A percentile compares a stretch with the other conserved stretches of the same genome.
Evolutionary conservation across 1,284 basidiomycete genomes (phyloP).

Genomic region (Phellopilus nigrolimitatus): DNA sequence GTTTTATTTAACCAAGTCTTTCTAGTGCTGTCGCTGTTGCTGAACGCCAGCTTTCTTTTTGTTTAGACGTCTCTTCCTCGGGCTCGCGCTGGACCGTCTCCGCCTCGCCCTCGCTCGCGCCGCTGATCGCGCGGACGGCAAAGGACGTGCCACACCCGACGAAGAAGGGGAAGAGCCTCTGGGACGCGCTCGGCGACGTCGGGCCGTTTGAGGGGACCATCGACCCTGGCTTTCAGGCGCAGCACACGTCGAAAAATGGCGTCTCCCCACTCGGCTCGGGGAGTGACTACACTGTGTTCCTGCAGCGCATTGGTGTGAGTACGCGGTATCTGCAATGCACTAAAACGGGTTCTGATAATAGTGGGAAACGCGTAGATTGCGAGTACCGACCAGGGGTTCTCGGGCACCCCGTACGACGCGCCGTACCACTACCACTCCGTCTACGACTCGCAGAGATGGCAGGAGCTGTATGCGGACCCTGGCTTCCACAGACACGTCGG

Average conservation of each 20-base stretch:
- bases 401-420: constrained; percentile 44
- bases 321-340: constrained; percentile 42
- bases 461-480: constrained; percentile 72
- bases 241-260: constrained; percentile 37
- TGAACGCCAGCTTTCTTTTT: no score
- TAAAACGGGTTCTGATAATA: constrained; percentile 56
- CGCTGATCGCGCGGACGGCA: constrained; percentile 66
- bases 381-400: constrained; percentile 36
- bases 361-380: constrained; percentile 48
- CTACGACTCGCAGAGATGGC: constrained; percentile 76
- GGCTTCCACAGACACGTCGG: constrained; percentile 68
- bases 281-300: constrained; percentile 80
- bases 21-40: constrained; percentile 7
- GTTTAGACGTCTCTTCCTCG: constrained; percentile 53
- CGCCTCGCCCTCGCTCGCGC: constrained; percentile 75
- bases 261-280: constrained; percentile 49
- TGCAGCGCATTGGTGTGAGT: constrained; percentile 52
- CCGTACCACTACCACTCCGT: constrained; percentile 82
- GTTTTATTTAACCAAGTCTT: constrained; percentile 28
- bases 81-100: constrained; percentile 58
- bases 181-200: constrained; percentile 58
- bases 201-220: constrained; percentile 44
- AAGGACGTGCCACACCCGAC: constrained; percentile 63
- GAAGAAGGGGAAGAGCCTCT: constrained; percentile 45
- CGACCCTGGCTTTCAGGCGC: constrained; percentile 29